Base-by-base conservation (phyloP, 805 yeast species). In the Schizosaccharomyces cryophilus region DNA sequence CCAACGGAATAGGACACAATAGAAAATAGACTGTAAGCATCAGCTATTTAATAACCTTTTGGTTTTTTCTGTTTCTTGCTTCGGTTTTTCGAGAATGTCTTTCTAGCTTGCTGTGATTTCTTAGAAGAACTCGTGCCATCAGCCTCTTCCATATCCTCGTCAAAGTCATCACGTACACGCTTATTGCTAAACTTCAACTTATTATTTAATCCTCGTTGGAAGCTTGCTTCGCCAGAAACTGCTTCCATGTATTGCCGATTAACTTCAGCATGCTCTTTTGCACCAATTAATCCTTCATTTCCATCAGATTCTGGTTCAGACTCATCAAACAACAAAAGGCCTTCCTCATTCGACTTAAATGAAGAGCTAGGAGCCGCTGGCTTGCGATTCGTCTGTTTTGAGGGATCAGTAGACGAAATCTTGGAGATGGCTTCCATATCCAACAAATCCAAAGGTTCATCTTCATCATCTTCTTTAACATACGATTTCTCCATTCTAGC, bases 151-250 rank as follows among this genome's bases (percentile, higher is more conserved):
- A 75, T 78, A 66, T 73, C 80, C 62, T 74, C 81, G 54, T 77
- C 79, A 63, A 77, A 83, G 59, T 75, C 79, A 45, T 78, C 80
- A 9, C 63, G 45, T 9, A 75, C 75, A 61, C 76, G 75, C 60
- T 80, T 78, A 70, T 84, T 81, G 73, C 84, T 86, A 51, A 51
- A 51, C 6, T 51, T 51, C 4, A 51, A 15, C 29, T 29, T 51
- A 29, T 51, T 51, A 35, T 51, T 51, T 17, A 29, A 29, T 24
- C 56, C 56, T 5, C 56, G 81, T 90, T 73, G 88, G 90, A 77
- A 90, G 79, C 74, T 81, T 87, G 72, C 89, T 89, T 74, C 80
- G 81, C 75, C 87, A 96, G 62, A 96, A 96, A 72, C 95, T 83
- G 3, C 88, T 81, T 42, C 54, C 61, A 42, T 17, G n/a, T 35